Evolutionary conservation across 1,284 basidiomycete genomes (phyloP).

Genomic region (Naganishia albida): DNA sequence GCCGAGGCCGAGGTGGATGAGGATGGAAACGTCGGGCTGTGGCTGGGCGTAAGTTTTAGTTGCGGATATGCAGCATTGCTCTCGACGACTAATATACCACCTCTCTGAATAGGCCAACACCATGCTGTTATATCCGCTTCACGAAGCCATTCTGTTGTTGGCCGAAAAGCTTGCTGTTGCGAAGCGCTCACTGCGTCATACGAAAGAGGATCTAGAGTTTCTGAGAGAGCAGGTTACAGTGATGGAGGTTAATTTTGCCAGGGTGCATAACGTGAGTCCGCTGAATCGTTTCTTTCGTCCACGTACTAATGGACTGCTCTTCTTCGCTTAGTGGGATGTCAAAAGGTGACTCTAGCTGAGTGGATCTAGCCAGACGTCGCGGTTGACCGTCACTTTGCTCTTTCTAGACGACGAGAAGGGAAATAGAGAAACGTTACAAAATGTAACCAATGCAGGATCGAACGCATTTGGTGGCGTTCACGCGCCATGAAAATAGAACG

Average conservation of each 20-base stretch:
- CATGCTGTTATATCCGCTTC: slow-evolving; percentile 91
- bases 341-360: slow-evolving; percentile 41
- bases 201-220: slow-evolving; percentile 88
- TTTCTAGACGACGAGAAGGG: slow-evolving; percentile 13
- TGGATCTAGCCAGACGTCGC: background rate
- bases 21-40: slow-evolving; percentile 85
- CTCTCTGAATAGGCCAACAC: slow-evolving; percentile 76
- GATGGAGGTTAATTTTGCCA: slow-evolving; percentile 97
- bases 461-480: too few species aligned
- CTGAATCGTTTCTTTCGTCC: background rate
- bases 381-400: background rate
- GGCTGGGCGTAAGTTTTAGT: slow-evolving; percentile 82
- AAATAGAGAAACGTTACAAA: too few species aligned
- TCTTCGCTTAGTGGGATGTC: slow-evolving; percentile 50
- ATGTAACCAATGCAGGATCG: too few species aligned
- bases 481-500: too few species aligned
- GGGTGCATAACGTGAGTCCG: slow-evolving; percentile 75
- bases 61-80: background rate
- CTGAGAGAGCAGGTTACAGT: slow-evolving; percentile 92
- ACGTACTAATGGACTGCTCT: background rate
- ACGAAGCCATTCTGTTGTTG: slow-evolving; percentile 75
- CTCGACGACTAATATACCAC: background rate
- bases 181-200: slow-evolving; percentile 66
- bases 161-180: slow-evolving; percentile 76
- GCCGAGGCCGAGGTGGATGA: slow-evolving; percentile 86